Evolutionary conservation across 140 eudicot species (phyloP).

Genomic region (Bidens hawaiensis): DNA sequence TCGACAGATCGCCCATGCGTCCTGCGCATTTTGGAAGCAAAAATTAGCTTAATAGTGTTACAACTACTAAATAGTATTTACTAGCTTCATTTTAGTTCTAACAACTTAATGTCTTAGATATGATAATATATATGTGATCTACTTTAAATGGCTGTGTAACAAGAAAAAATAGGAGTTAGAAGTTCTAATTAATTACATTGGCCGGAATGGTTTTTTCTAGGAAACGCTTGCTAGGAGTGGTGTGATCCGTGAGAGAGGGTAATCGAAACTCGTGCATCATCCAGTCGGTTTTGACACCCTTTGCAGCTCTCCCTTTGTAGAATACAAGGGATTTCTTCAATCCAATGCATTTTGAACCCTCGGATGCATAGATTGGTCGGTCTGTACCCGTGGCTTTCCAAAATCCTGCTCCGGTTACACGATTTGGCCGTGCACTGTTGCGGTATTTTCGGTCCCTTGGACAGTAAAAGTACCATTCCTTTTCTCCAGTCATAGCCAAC

Average conservation of each 20-base stretch:
- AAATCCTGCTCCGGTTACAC: constrained; percentile 51
- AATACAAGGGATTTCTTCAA: constrained; percentile 54
- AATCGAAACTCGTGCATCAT: constrained; percentile 61
- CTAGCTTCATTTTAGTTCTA: neutral
- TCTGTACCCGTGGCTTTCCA: constrained; percentile 65
- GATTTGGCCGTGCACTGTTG: constrained; percentile 51
- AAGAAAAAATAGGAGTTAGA: neutral
- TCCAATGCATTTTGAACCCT: constrained; percentile 44
- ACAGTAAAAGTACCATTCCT: constrained; percentile 59
- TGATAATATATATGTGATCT: neutral
- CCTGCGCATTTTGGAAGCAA: constrained; percentile 28
- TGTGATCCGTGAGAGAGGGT: constrained; percentile 42
- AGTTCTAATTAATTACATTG: constrained; percentile 29
- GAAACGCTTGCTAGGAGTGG: constrained; percentile 29
- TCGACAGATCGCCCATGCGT: constrained; percentile 50
- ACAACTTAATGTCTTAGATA: neutral
- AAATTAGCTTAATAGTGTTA: constrained; percentile 8
- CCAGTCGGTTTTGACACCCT: constrained; percentile 59
- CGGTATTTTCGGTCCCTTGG: constrained; percentile 59
- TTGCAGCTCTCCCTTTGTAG: constrained; percentile 60
- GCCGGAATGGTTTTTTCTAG: constrained; percentile 45
- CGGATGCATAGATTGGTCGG: constrained; percentile 48
- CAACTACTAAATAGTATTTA: no score
- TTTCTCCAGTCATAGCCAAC: constrained; percentile 47
- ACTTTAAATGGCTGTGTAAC: neutral